Conservation (phyloP, 768 basidiomycete genomes). For the Lactarius tabidus region DNA sequence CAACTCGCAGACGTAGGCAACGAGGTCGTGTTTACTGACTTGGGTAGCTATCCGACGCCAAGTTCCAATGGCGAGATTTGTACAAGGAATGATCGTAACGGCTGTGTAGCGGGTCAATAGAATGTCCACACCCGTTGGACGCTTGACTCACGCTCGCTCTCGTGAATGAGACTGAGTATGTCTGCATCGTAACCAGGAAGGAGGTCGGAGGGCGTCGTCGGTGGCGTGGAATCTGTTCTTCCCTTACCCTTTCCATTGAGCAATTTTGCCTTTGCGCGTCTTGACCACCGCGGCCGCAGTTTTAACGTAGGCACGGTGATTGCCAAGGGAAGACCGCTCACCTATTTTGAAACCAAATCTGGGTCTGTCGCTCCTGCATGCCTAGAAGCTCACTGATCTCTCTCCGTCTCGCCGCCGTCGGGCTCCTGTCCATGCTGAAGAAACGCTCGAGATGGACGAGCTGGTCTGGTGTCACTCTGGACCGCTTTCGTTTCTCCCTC, state of each 20-base stretch:
- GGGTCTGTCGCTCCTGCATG: slow-evolving; percentile 84
- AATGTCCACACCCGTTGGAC: neutral
- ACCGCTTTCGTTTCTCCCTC: slow-evolving; percentile 67
- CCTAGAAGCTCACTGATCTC: slow-evolving; percentile 72
- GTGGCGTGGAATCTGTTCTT: slow-evolving; percentile 38
- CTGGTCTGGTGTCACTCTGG: slow-evolving; percentile 76
- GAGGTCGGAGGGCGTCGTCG: slow-evolving; percentile 50
- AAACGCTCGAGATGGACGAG: slow-evolving; percentile 69
- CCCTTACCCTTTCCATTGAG: slow-evolving; percentile 54
- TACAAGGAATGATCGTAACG: slow-evolving; percentile 72
- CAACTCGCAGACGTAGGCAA: slow-evolving; percentile 69
- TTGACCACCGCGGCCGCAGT: slow-evolving; percentile 29
- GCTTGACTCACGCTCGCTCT: slow-evolving; percentile 62
- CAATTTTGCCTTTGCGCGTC: slow-evolving; percentile 79
- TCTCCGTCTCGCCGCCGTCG: slow-evolving; percentile 62
- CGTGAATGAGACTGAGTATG: slow-evolving; percentile 63
- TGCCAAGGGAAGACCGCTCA: slow-evolving; percentile 31
- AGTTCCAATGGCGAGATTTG: slow-evolving; percentile 66
- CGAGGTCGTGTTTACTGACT: slow-evolving; percentile 55
- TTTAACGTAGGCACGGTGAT: neutral
- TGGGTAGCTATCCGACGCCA: slow-evolving; percentile 71
- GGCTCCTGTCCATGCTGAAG: slow-evolving; percentile 66
- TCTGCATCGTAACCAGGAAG: slow-evolving; percentile 53
- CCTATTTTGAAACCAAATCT: slow-evolving; percentile 91
- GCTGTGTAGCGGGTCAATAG: slow-evolving; percentile 38